These are phyloP conservation scores for Jimgerdemannia lactiflua DNA, from an alignment of 192 early-diverging fungal species.

Conservation along the genomic window DNA sequence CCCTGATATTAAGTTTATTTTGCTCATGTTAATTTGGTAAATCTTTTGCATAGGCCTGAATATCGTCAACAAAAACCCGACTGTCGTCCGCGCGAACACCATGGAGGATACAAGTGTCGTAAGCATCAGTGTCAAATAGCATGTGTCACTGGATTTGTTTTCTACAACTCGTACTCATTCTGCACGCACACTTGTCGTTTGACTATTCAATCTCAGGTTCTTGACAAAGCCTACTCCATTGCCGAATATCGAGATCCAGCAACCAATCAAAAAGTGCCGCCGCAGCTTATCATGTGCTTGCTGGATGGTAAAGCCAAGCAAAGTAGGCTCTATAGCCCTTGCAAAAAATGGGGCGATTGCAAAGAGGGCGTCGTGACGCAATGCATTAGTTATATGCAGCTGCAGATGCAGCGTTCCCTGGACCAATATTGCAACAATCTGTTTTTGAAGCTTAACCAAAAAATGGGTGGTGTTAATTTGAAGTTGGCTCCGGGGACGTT, in stretches of 20 bases:
- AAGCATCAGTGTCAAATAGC: too few relatives aligned
- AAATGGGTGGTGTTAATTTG: constrained; percentile 86
- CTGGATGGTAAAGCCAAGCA: constrained; percentile 67
- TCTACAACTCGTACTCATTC: too few relatives aligned
- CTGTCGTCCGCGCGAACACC: too few relatives aligned
- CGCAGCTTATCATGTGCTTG: constrained; percentile 81
- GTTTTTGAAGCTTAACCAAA: constrained; percentile 87
- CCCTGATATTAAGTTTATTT: too few relatives aligned
- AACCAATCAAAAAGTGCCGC: constrained; percentile 42
- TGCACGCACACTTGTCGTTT: too few relatives aligned
- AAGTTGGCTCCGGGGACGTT: constrained; percentile 56
- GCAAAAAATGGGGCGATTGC: constrained; percentile 24
- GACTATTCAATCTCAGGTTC: too few relatives aligned
- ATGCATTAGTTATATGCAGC: constrained; percentile 58
- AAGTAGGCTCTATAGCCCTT: constrained; percentile 74
- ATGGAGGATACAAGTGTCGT: too few relatives aligned
- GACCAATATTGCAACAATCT: constrained; percentile 89
- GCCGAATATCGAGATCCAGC: constrained; percentile 60
- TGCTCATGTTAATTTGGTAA: too few relatives aligned
- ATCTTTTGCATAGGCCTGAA: too few relatives aligned
- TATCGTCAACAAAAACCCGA: too few relatives aligned
- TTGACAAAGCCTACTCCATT: constrained; percentile 74
- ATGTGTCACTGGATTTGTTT: too few relatives aligned
- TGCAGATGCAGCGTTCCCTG: constrained; percentile 59
- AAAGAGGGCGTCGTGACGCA: constrained; percentile 1